These are phyloP conservation scores for Gossypium trilobum DNA, from an alignment of 441 rosid genomes.

Conservation along the genomic window DNA sequence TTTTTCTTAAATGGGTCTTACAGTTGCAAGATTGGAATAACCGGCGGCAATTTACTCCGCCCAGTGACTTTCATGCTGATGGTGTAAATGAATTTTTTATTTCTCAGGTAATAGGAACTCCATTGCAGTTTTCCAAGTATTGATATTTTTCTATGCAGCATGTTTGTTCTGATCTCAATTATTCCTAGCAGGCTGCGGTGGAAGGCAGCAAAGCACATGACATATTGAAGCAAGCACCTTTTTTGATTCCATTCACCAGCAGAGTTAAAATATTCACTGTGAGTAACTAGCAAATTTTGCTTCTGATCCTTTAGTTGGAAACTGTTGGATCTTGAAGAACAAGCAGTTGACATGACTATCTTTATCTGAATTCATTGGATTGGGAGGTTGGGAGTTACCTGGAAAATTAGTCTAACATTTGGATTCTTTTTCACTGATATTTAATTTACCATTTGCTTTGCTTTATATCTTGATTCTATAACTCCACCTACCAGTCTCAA, in stretches of 20 bases:
- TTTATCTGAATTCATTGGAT: conserved; percentile 7
- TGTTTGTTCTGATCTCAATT: conserved; percentile 20
- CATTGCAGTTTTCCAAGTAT: conserved; percentile 14
- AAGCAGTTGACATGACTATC: neutral
- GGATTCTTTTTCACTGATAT: conserved; percentile 7
- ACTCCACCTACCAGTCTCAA: conserved; percentile 52
- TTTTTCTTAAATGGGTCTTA: conserved; percentile 19
- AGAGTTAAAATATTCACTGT: conserved; percentile 89
- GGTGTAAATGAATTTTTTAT: conserved; percentile 78
- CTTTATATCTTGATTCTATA: conserved; percentile 12
- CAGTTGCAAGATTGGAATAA: conserved; percentile 99
- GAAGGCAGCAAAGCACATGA: conserved; percentile 88
- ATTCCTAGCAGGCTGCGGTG: conserved; percentile 54
- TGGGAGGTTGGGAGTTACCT: conserved; percentile 3
- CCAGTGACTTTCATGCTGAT: conserved; percentile 89
- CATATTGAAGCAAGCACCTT: conserved; percentile 93
- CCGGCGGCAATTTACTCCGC: conserved; percentile 64
- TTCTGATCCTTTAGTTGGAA: conserved; percentile 5
- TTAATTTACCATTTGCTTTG: conserved; percentile 15
- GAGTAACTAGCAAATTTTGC: conserved; percentile 6
- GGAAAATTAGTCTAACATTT: conserved; percentile 2
- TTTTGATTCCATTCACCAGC: conserved; percentile 90
- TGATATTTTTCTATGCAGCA: conserved; percentile 10
- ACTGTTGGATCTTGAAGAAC: conserved; percentile 9
- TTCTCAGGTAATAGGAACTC: conserved; percentile 64